A percentile compares a stretch with the other conserved stretches of the same genome.
Conservation (phyloP, 2,329 filamentous ascomycete genomes). For the Xylaria multiplex region DNA sequence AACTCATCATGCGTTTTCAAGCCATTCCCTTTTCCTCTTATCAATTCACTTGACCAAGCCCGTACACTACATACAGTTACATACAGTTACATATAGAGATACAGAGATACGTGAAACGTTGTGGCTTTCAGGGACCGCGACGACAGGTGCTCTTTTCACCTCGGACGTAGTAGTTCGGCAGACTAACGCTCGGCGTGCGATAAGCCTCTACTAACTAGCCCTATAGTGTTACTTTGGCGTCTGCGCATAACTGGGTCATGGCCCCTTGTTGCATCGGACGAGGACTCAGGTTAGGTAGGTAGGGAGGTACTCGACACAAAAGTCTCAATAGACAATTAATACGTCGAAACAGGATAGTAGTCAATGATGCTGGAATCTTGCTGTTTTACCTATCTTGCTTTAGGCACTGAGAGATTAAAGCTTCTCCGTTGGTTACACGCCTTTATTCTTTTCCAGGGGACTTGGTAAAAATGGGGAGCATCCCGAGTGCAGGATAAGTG, state of each 20-base stretch:
- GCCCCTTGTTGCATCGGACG: conserved; percentile 19
- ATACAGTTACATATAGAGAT: conserved; percentile 18
- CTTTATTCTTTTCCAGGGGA: conserved; percentile 18
- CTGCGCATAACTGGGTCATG: conserved; percentile 17
- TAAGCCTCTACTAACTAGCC: conserved; percentile 32
- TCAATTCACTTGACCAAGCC: conserved; percentile 35
- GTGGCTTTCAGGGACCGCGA: conserved; percentile 20
- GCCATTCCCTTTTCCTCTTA: conserved; percentile 27
- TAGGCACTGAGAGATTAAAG: conserved; percentile 1
- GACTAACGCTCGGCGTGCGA: conserved; percentile 16
- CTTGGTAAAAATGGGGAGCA: background rate
- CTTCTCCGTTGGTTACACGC: background rate
- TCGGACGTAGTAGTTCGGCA: background rate
- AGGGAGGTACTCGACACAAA: background rate
- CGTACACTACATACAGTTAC: conserved; percentile 12
- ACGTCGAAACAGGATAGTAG: conserved; percentile 14
- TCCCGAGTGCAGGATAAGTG: conserved; percentile 24
- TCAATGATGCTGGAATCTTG: conserved; percentile 14
- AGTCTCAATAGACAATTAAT: background rate
- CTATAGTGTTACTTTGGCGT: conserved; percentile 28
- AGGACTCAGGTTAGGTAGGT: conserved; percentile 18
- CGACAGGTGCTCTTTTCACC: conserved; percentile 7
- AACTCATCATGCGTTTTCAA: conserved; percentile 42
- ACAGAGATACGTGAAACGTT: conserved; percentile 23
- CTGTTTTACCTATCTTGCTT: conserved; percentile 12